Evolutionary conservation across 305 asterid genomes (phyloP).

Genomic region (Euphrasia arctica): DNA sequence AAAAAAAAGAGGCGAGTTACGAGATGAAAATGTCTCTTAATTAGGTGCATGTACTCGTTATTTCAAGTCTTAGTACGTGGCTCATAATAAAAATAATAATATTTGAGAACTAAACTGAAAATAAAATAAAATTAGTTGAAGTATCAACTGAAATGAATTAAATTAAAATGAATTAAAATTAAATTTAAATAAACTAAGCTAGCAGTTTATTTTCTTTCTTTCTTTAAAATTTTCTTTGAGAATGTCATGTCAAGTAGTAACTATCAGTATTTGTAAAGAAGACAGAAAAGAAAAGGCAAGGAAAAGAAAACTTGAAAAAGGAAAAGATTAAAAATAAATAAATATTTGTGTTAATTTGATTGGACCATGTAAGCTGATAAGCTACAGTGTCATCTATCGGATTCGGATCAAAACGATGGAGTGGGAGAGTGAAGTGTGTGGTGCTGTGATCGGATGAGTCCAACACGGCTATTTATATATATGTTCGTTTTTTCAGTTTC

Average conservation of each 20-base stretch:
- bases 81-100: too few relatives aligned
- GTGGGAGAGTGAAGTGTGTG: constrained; percentile 3
- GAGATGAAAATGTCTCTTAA: too few relatives aligned
- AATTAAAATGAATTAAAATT: too few relatives aligned
- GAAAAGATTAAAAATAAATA: not conserved
- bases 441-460: not conserved
- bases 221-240: not conserved
- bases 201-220: not conserved
- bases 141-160: too few relatives aligned
- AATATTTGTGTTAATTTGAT: not conserved
- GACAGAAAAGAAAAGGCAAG: not conserved
- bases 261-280: not conserved
- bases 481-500: not conserved
- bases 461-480: not conserved
- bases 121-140: too few relatives aligned
- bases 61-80: too few relatives aligned
- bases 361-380: not conserved
- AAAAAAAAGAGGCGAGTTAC: too few relatives aligned
- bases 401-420: not conserved
- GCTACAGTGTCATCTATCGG: not conserved
- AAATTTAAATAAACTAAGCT: too few relatives aligned
- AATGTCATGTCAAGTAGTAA: not conserved
- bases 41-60: too few relatives aligned
- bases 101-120: too few relatives aligned
- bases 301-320: not conserved